Conservation (phyloP, 2,329 filamentous ascomycete species). For the Monosporascus cannonballus region DNA sequence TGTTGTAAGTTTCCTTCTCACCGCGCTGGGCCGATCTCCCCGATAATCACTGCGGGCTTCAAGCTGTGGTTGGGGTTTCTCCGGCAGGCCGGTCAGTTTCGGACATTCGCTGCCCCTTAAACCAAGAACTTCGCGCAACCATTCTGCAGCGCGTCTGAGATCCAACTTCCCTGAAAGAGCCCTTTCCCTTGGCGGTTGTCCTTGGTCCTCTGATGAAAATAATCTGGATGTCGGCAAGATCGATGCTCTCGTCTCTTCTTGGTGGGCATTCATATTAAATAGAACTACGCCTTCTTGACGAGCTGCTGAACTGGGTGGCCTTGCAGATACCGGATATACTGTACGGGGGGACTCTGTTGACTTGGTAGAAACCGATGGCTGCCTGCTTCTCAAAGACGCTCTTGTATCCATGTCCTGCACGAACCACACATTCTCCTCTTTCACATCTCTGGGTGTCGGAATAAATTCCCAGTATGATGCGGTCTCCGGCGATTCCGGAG, state of each 20-base stretch:
- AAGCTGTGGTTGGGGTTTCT: slow-evolving; percentile 16
- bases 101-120: slow-evolving; percentile 8
- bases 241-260: slow-evolving; percentile 4
- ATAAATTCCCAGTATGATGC: slow-evolving; percentile 22
- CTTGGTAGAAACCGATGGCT: neutral
- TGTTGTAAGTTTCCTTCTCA: slow-evolving; percentile 16
- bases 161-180: slow-evolving; percentile 10
- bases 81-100: slow-evolving; percentile 20
- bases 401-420: neutral
- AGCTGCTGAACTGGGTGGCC: neutral
- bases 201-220: neutral
- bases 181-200: slow-evolving; percentile 2
- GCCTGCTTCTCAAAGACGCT: neutral
- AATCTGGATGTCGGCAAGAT: slow-evolving; percentile 5
- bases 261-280: slow-evolving; percentile 4
- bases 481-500: slow-evolving; percentile 6
- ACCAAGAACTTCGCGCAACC: slow-evolving; percentile 23
- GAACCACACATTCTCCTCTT: neutral
- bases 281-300: slow-evolving; percentile 8
- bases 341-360: neutral
- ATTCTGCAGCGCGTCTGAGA: slow-evolving; percentile 15
- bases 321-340: too few relatives aligned
- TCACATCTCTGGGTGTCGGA: slow-evolving; percentile 10
- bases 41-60: slow-evolving; percentile 13
- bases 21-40: slow-evolving; percentile 3